Conservation (phyloP, 2,329 filamentous ascomycete species). For the Akanthomyces lecanii region DNA sequence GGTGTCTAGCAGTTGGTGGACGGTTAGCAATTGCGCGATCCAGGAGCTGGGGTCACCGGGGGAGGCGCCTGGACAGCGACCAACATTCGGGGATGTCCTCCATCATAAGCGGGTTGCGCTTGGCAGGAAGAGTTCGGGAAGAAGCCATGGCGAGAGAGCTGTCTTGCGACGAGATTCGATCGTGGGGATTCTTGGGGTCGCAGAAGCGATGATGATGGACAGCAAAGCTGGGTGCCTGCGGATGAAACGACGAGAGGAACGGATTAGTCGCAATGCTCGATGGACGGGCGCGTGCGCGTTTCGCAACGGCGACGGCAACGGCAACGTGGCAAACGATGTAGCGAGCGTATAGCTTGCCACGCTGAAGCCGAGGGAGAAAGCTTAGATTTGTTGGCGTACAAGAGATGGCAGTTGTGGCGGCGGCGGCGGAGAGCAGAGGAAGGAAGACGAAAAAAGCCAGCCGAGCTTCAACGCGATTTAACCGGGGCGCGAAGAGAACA, state of each 20-base stretch:
- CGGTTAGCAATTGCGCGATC: background rate
- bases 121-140: constrained; percentile 47
- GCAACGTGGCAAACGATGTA: background rate
- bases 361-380: background rate
- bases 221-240: constrained; percentile 5
- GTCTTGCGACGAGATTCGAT: background rate
- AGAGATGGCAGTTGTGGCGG: background rate
- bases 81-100: constrained; percentile 49
- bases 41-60: constrained; percentile 20
- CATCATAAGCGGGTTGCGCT: constrained; percentile 59
- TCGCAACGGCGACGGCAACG: constrained; percentile 1
- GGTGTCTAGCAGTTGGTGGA: constrained; percentile 46
- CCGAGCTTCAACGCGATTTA: constrained; percentile 10
- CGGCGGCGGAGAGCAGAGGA: background rate
- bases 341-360: background rate
- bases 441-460: background rate
- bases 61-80: constrained; percentile 18
- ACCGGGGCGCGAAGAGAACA: background rate
- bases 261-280: constrained; percentile 1
- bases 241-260: background rate
- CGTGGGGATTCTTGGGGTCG: background rate
- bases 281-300: constrained; percentile 1
- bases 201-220: background rate
- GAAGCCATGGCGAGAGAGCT: constrained; percentile 6
- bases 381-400: constrained; percentile 5